phyloP scores from a whole-genome alignment of 192 early-diverging fungal species.

The Backusella circina region DNA sequence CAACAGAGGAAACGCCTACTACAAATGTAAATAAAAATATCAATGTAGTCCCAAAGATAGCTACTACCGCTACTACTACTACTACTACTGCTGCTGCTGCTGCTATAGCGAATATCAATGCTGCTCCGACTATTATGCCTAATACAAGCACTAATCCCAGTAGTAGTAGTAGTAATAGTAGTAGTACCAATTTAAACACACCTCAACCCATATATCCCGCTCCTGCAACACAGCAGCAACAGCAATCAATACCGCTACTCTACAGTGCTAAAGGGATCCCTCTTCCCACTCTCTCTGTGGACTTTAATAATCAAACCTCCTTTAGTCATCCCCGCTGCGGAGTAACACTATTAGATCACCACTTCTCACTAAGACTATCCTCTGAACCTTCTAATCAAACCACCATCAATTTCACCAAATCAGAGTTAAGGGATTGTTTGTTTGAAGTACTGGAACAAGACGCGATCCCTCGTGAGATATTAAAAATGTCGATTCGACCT shows the following conservation, averaged over 20 bases:
- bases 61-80: neutral
- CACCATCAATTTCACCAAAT: slow-evolving; percentile 21
- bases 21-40: neutral
- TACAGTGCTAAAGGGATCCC: slow-evolving; percentile 27
- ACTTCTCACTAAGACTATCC: slow-evolving; percentile 24
- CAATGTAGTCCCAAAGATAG: neutral
- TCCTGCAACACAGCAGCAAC: neutral
- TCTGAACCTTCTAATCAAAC: slow-evolving; percentile 18
- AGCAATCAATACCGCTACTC: neutral
- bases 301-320: slow-evolving; percentile 8
- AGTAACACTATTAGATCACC: slow-evolving; percentile 25
- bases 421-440: neutral
- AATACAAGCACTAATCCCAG: neutral
- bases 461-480: slow-evolving; percentile 15
- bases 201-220: neutral
- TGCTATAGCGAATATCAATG: neutral
- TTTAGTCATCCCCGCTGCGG: slow-evolving; percentile 32
- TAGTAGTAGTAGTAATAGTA: neutral
- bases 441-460: slow-evolving; percentile 17
- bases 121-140: neutral
- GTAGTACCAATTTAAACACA: neutral
- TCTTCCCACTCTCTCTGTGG: slow-evolving; percentile 29
- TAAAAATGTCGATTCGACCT: slow-evolving; percentile 23
- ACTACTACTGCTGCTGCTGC: neutral
- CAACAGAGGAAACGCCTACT: neutral